These are phyloP conservation scores for Crithidia acanthocephali DNA, from an alignment of 208 protist genomes.

Conservation along the genomic window DNA sequence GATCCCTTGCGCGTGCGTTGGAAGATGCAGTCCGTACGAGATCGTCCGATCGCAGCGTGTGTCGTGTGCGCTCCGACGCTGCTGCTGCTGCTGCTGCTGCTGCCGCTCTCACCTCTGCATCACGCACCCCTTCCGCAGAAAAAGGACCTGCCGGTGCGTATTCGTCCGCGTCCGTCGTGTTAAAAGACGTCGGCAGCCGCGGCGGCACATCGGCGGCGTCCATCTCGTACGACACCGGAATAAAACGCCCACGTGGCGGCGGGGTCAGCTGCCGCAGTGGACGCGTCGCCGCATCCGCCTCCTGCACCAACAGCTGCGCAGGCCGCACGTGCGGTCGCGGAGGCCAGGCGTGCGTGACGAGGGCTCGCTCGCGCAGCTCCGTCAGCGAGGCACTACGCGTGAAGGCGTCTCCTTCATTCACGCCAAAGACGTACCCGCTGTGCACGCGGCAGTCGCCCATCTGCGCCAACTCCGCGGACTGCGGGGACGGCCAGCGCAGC, in stretches of 20 bases:
- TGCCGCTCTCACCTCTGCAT: neutral
- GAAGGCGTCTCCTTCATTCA: neutral
- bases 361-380: constrained; percentile 30
- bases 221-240: constrained; percentile 24
- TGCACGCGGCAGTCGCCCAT: constrained; percentile 51
- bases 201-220: neutral
- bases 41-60: neutral
- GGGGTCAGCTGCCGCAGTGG: constrained; percentile 32
- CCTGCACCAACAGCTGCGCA: constrained; percentile 25
- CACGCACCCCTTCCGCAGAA: no score
- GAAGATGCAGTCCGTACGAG: neutral
- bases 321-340: constrained; percentile 9
- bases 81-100: neutral
- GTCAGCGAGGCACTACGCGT: constrained; percentile 12
- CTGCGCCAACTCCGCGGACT: constrained; percentile 30
- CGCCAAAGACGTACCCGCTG: constrained; percentile 46
- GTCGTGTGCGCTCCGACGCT: neutral
- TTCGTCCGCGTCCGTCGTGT: neutral
- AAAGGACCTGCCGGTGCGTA: no score
- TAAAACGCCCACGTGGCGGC: constrained; percentile 24
- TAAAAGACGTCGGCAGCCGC: neutral
- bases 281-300: constrained; percentile 15
- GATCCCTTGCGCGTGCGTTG: neutral
- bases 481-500: constrained; percentile 46
- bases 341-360: constrained; percentile 23